Evolutionary conservation across 1,284 basidiomycete species (phyloP).

Genomic region (Naganishia sp.): DNA sequence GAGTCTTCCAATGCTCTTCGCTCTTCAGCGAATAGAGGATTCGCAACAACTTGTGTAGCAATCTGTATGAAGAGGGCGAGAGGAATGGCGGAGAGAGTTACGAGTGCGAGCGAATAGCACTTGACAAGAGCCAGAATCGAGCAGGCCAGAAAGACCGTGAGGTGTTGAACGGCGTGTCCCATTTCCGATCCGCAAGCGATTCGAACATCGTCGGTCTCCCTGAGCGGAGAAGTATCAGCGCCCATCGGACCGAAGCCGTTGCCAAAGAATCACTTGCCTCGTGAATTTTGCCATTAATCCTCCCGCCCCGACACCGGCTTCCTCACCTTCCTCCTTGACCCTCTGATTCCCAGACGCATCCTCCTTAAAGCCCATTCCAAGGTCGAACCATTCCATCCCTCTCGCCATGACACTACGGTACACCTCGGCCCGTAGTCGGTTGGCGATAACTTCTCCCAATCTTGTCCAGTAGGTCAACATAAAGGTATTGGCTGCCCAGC

Average conservation of each 20-base stretch:
- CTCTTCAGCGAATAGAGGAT: constrained; percentile 69
- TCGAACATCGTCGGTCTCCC: constrained; percentile 92
- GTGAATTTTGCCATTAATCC: constrained; percentile 94
- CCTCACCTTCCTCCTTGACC: constrained; percentile 53
- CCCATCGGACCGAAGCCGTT: no score
- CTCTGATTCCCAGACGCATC: constrained; percentile 44
- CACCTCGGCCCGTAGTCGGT: constrained; percentile 67
- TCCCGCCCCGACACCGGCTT: constrained; percentile 71
- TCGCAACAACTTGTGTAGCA: constrained; percentile 66
- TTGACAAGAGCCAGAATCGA: constrained; percentile 77
- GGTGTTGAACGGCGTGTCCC: constrained; percentile 75
- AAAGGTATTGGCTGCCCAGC: constrained; percentile 70
- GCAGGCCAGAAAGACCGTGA: constrained; percentile 75
- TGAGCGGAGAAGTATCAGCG: constrained; percentile 46
- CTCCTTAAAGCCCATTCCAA: constrained; percentile 68
- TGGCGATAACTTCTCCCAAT: constrained; percentile 77
- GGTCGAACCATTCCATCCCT: constrained; percentile 84
- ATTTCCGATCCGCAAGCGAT: constrained; percentile 75
- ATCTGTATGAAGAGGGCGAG: constrained; percentile 73
- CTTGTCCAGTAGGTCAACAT: constrained; percentile 82
- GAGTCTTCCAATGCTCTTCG: constrained; percentile 68
- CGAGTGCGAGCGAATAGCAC: constrained; percentile 81
- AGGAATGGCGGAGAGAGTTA: constrained; percentile 89
- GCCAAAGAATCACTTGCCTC: constrained; percentile 60
- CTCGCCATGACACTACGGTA: constrained; percentile 70